These are phyloP conservation scores for Sindora glabra DNA, from an alignment of 306 rosid species.

Conservation along the genomic window DNA sequence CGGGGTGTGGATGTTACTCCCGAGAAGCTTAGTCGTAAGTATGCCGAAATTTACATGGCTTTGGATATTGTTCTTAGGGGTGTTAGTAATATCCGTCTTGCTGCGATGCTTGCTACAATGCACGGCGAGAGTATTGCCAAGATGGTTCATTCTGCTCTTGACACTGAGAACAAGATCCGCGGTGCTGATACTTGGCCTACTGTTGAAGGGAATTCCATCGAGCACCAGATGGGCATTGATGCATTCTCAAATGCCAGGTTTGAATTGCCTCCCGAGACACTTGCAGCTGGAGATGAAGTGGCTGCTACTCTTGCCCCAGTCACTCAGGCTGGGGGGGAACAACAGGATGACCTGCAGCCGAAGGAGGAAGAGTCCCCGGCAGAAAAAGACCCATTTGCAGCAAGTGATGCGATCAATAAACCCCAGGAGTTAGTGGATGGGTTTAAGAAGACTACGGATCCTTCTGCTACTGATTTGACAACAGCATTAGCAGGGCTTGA, in stretches of 20 bases:
- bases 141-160: slow-evolving; percentile 88
- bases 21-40: slow-evolving; percentile 78
- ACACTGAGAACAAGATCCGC: slow-evolving; percentile 77
- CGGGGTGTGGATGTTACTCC: slow-evolving; percentile 93
- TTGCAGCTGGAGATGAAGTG: slow-evolving; percentile 71
- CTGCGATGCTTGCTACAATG: slow-evolving; percentile 85
- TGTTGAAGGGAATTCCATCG: slow-evolving; percentile 54
- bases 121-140: slow-evolving; percentile 89
- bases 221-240: slow-evolving; percentile 52
- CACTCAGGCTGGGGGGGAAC: slow-evolving; percentile 31
- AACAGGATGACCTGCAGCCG: slow-evolving; percentile 43
- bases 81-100: slow-evolving; percentile 80
- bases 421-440: slow-evolving; percentile 73
- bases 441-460: slow-evolving; percentile 72
- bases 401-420: slow-evolving; percentile 77
- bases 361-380: slow-evolving; percentile 39
- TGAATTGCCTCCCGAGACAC: slow-evolving; percentile 75
- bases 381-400: slow-evolving; percentile 88
- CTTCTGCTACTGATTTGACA: slow-evolving; percentile 73
- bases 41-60: slow-evolving; percentile 95
- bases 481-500: slow-evolving; percentile 79
- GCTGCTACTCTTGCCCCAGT: slow-evolving; percentile 50
- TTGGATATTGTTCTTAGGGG: slow-evolving; percentile 88
- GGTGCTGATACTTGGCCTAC: slow-evolving; percentile 69
- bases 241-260: slow-evolving; percentile 49